Evolutionary conservation across 257 asterid genomes (phyloP), one percentile per base, ranked within the genome.

Genomic region (Forsythia viridissima): DNA sequence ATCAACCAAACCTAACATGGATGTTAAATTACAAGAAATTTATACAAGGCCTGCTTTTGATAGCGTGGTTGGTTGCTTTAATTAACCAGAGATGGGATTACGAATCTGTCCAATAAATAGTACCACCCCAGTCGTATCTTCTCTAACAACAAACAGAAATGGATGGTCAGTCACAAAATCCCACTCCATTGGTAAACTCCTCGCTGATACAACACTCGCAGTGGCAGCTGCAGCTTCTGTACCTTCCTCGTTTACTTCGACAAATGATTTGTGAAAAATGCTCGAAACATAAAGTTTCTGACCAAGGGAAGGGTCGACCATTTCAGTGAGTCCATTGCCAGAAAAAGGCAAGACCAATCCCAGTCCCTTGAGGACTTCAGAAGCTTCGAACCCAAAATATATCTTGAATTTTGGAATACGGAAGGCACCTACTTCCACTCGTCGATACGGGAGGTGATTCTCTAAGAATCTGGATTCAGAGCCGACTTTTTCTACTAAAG

Each of bases 201-300:
- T 39, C 5, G 59, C 43, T 30, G 0, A 2, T 4, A 61, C 0
- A 21, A 77, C 63, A 18, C 30, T 69, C 11, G 75, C 86, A 15
- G 88, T 67, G 13, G 84, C 85, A 51, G 90, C 84, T 39, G 82
- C 88, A 21, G 90, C 88, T 80, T 87, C 85, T 38, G 90, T 84
- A 21, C 88, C 88, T 79, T 78, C 87, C 73, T 87, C 88, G 8
- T 84, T 87, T 8, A 87, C 88, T 82, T 84, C 87, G 1, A 87
- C 76, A 20, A 84, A 82, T 24, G 90, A 80, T 48, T 82, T 87
- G 20, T 87, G 90, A 48, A 87, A 80, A 21, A 84, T 87, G 78
- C 57, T 69, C 9, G 88, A 87, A 73, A 87, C 90, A 65, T 37
- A 51, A 2, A 84, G 82, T 7, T 84, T 73, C 12, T 42, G 18